Base-by-base conservation (phyloP, 441 rosid species). In the Geranium incanum region DNA sequence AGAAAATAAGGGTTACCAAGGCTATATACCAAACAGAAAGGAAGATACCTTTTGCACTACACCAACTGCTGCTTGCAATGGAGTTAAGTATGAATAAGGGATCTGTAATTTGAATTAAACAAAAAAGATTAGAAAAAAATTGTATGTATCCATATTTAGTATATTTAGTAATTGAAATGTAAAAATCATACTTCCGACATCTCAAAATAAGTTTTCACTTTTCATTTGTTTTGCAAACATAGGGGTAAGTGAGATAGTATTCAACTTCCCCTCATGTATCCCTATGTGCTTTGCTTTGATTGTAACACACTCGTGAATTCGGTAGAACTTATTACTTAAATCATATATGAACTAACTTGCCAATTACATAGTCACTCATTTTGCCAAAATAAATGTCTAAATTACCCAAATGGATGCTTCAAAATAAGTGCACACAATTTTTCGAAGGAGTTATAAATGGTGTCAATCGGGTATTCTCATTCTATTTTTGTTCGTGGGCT, bases 61-160 rank as follows among this genome's bases (percentile, higher is more conserved):
- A 15, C 98, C 96, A 6, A 91, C 93, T 43, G 99, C 98, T 45
- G 98, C 97, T 86, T 93, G 98, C 75, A 95, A 76, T 67, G 96
- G 99, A 72, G 96, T 89, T 75, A 91, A 72, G 81, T 75, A 72
- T 7, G 92, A 67, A 74, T 95, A 93, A 38, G 98, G 95, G 37
- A 92, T 87, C 99, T 92, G 92, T 55, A 78, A 77, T 76, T 79
- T 68, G 68, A 69, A 67, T 70, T 33, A 15, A 6, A 39, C 12
- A 69, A 50, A 8, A 28, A 64, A 38, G 48, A 43, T 68, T 70
- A n/a, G 21, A 68, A 21, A 75, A 38, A 38, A 57, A 59, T 18
- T 18, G 64, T 59, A 18, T 50, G 3, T 3, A 11, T 9, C 13
- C 55, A 19, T 66, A 62, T 68, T 69, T 71, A 55, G 33, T 63